These are phyloP conservation scores for Penicillium bovifimosum DNA, from an alignment of 495 filamentous ascomycete genomes.

Conservation along the genomic window DNA sequence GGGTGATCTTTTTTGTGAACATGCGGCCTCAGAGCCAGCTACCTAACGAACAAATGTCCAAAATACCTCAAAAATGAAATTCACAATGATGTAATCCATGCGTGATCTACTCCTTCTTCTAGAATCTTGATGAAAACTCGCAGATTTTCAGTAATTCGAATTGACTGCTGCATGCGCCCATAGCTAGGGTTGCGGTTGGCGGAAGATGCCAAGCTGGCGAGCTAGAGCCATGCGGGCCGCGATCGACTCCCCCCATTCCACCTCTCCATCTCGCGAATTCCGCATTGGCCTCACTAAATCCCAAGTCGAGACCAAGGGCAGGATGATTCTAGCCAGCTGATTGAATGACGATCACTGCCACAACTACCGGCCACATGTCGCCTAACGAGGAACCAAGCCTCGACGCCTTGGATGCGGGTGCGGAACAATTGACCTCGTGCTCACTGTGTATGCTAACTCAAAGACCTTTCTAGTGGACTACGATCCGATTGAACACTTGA, in stretches of 20 bases:
- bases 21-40: constrained; percentile 23
- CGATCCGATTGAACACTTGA: constrained; percentile 89
- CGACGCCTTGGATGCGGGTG: constrained; percentile 45
- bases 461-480: constrained; percentile 65
- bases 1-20: constrained; percentile 19
- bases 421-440: constrained; percentile 4
- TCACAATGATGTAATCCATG: too few relatives aligned
- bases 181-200: background rate
- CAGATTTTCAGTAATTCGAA: background rate
- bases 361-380: constrained; percentile 36
- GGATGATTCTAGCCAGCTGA: constrained; percentile 33
- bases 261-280: constrained; percentile 3
- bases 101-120: too few relatives aligned
- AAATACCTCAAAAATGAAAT: background rate
- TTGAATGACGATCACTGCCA: constrained; percentile 38
- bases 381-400: constrained; percentile 31
- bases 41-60: constrained; percentile 18
- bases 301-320: constrained; percentile 20
- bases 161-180: background rate
- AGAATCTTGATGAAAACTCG: too few relatives aligned
- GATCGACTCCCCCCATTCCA: constrained; percentile 6
- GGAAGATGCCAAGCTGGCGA: constrained; percentile 27
- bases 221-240: constrained; percentile 18
- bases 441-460: constrained; percentile 17
- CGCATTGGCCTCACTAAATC: constrained; percentile 17